Percentiles rank a stretch among this genome's conserved stretches.
phyloP scores from a whole-genome alignment of 2,329 filamentous ascomycete species.

The Penicillium sp. region DNA sequence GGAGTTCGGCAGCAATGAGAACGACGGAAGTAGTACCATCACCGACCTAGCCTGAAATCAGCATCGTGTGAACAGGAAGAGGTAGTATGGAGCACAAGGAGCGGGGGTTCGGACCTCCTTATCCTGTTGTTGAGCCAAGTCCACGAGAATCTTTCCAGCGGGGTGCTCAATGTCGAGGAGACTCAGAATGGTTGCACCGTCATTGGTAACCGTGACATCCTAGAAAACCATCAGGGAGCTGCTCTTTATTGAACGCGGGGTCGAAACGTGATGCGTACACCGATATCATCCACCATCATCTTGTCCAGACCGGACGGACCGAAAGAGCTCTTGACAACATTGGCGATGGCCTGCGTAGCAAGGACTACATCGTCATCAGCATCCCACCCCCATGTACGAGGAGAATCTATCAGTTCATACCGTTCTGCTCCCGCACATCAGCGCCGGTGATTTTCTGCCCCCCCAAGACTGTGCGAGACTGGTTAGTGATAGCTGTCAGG shows the following conservation, averaged over 20 bases:
- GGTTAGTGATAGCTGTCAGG: conserved; percentile 30
- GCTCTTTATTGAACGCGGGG: too few relatives aligned
- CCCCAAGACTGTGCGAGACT: conserved; percentile 60
- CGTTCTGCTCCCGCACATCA: conserved; percentile 95
- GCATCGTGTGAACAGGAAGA: too few relatives aligned
- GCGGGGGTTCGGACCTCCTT: conserved; percentile 72
- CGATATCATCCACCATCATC: conserved; percentile 99
- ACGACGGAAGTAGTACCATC: conserved; percentile 98
- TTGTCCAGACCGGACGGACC: conserved; percentile 95
- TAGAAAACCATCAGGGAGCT: conserved; percentile 35
- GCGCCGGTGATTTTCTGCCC: conserved; percentile 94
- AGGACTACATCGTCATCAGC: conserved; percentile 52
- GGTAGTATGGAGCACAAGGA: too few relatives aligned
- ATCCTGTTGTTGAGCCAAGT: conserved; percentile 95
- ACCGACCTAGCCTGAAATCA: conserved; percentile 67
- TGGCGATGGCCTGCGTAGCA: conserved; percentile 92
- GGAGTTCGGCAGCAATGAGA: conserved; percentile 87
- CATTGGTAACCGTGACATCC: conserved; percentile 98
- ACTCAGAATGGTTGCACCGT: conserved; percentile 91
- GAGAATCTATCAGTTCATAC: conserved; percentile 40
- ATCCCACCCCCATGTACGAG: background rate
- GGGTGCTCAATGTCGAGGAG: conserved; percentile 95
- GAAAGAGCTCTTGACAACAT: conserved; percentile 98
- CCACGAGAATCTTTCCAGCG: conserved; percentile 94
- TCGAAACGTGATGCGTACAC: too few relatives aligned